Evolutionary conservation across 2,329 filamentous ascomycete genomes (phyloP), one percentile per base, ranked within the genome.

Genomic region (Phialocephala sp.): DNA sequence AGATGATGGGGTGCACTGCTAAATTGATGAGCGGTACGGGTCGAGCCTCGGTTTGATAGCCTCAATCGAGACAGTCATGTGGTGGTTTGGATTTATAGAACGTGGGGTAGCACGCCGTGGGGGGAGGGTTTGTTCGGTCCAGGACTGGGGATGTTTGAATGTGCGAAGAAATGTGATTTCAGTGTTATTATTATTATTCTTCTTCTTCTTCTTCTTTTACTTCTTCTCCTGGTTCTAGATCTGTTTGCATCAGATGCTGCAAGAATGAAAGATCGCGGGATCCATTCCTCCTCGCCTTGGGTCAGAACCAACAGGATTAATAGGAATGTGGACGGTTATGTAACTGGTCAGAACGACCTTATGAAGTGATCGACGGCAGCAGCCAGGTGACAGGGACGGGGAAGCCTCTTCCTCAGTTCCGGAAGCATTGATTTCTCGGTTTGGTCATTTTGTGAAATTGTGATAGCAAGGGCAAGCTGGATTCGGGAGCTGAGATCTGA

Each of bases 241-340:
- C 8, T 18, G 15, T 27, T 55, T 55, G 45, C 24, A 43, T n/a
- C 45, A 47, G 59, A 60, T 60, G 59, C 59, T 60, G 59, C 45
- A 52, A 32, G 27, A 14, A 3, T 41, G 20, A 35, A 36, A 54
- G 45, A 47, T 60, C 58, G 55, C 12, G 27, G 50, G 58, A 60
- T 50, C 22, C 39, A 47, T 60, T 47, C 58, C 27, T 24, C 5
- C 5, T 22, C n/a, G 4, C 18, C 12, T 11, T 22, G 45, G 45
- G 18, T n/a, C 18, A 20, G n/a, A 47, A 11, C 18, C n/a, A n/a
- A 24, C n/a, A 15, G 24, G 5, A 15, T 9, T n/a, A 8, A 52
- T n/a, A 32, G 60, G 60, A 62, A 62, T 62, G 60, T 60, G 60
- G 37, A 55, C n/a, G 41, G 50, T 59, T 60, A 32, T 67, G 62